phyloP scores from a whole-genome alignment of 768 basidiomycete genomes.

The Lactarius sp. region DNA sequence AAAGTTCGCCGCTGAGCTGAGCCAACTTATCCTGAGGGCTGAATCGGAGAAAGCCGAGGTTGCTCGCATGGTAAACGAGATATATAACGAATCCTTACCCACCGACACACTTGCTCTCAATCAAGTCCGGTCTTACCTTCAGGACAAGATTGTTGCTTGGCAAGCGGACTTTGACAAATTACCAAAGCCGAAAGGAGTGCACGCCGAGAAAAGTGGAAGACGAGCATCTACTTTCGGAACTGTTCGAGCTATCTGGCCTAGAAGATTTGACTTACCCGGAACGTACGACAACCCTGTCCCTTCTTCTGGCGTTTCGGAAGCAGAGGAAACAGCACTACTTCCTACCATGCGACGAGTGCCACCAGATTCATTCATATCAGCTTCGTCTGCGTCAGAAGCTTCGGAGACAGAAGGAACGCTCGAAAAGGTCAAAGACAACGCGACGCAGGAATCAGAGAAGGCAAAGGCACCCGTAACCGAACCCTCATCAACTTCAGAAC shows the following conservation, averaged over 20 bases:
- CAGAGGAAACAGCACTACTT: constrained; percentile 52
- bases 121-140: constrained; percentile 76
- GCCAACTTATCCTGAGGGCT: constrained; percentile 62
- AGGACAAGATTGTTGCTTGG: constrained; percentile 96
- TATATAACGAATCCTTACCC: constrained; percentile 75
- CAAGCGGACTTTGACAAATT: constrained; percentile 88
- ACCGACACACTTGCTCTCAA: constrained; percentile 87
- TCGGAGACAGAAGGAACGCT: constrained; percentile 54
- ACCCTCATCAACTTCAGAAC: constrained; percentile 1
- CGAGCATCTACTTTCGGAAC: constrained; percentile 60
- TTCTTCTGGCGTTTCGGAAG: constrained; percentile 67
- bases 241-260: constrained; percentile 68
- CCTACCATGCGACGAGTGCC: constrained; percentile 44
- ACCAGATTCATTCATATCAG: constrained; percentile 47
- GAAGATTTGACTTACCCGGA: constrained; percentile 50
- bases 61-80: constrained; percentile 61
- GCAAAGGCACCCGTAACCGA: neutral
- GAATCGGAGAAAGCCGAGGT: constrained; percentile 75
- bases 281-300: constrained; percentile 51
- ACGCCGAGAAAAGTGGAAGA: constrained; percentile 46
- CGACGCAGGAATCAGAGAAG: constrained; percentile 6
- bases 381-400: constrained; percentile 66
- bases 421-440: constrained; percentile 28
- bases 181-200: constrained; percentile 57
- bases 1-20: constrained; percentile 56